phyloP scores from a whole-genome alignment of 2,329 filamentous ascomycete genomes.

The Aspergillus latus region DNA sequence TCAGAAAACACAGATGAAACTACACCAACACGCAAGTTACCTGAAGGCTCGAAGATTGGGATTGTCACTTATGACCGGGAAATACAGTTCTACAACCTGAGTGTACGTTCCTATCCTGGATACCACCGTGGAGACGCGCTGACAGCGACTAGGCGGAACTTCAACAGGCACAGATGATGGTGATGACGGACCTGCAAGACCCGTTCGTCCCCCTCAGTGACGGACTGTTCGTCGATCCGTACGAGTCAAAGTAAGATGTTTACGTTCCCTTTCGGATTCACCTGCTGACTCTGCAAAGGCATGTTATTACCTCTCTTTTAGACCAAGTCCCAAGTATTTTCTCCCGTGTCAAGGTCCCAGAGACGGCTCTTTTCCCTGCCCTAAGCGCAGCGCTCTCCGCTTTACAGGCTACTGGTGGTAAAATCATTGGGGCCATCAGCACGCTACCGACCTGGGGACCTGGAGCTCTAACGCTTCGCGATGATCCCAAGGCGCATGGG shows the following conservation, averaged over 20 bases:
- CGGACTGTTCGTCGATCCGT: constrained; percentile 90
- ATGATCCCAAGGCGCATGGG: constrained; percentile 81
- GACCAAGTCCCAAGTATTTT: constrained; percentile 82
- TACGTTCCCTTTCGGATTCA: not conserved
- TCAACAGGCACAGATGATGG: constrained; percentile 93
- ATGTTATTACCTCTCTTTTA: constrained; percentile 84
- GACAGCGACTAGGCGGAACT: constrained; percentile 60
- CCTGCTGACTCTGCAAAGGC: constrained; percentile 44
- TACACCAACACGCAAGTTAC: constrained; percentile 59
- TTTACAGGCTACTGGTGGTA: constrained; percentile 82
- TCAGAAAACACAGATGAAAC: constrained; percentile 55
- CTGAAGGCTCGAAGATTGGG: constrained; percentile 80
- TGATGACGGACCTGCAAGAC: constrained; percentile 96
- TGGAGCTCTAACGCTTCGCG: constrained; percentile 77
- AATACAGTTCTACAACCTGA: constrained; percentile 96
- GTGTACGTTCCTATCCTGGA: constrained; percentile 55
- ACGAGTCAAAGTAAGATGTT: constrained; percentile 69
- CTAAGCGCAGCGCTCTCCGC: constrained; percentile 82
- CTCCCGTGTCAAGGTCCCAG: constrained; percentile 81
- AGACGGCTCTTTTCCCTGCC: constrained; percentile 81
- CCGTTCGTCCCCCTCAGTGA: constrained; percentile 91
- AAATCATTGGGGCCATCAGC: constrained; percentile 83
- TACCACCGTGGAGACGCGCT: constrained; percentile 19
- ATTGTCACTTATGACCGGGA: constrained; percentile 97
- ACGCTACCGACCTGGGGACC: constrained; percentile 91